Percentiles rank a stretch among this genome's conserved stretches.
phyloP scores from a whole-genome alignment of 345 rosid genomes.

The Carallia brachiata region DNA sequence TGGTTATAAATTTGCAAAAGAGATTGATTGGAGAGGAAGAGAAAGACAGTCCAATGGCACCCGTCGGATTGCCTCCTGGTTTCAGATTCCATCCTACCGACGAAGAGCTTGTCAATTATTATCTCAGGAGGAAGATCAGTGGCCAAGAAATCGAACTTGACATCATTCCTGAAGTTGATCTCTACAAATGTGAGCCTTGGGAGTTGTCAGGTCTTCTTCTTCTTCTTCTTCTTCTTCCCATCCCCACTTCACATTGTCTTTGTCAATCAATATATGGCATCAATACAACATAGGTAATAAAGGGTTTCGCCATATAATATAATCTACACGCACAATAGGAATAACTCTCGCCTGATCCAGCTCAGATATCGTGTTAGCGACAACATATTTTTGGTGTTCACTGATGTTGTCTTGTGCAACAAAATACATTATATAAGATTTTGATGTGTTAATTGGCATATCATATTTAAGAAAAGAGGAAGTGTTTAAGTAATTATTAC shows the following conservation, averaged over 20 bases:
- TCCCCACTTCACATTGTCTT: neutral
- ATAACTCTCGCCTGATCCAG: too few species aligned
- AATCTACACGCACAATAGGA: too few species aligned
- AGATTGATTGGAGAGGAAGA: neutral
- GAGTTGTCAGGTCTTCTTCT: slow-evolving; percentile 61
- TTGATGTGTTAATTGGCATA: neutral
- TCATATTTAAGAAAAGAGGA: neutral
- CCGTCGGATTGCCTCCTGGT: slow-evolving; percentile 89
- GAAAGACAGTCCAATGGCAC: slow-evolving; percentile 37
- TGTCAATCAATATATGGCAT: neutral
- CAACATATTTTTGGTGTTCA: too few species aligned
- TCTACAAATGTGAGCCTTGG: slow-evolving; percentile 99
- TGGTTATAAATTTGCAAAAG: neutral
- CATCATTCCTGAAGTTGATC: slow-evolving; percentile 93
- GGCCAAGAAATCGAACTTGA: slow-evolving; percentile 90
- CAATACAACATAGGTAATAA: too few species aligned
- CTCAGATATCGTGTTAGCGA: too few species aligned
- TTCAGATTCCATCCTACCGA: slow-evolving; percentile 94
- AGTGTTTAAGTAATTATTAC: neutral
- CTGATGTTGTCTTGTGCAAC: too few species aligned
- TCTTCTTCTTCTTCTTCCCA: neutral
- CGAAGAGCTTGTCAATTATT: slow-evolving; percentile 92
- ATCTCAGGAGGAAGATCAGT: slow-evolving; percentile 76
- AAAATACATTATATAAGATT: neutral
- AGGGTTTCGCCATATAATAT: too few species aligned